Base-by-base conservation (phyloP, 192 early-diverging fungal species). In the Coemansia sp. region DNA sequence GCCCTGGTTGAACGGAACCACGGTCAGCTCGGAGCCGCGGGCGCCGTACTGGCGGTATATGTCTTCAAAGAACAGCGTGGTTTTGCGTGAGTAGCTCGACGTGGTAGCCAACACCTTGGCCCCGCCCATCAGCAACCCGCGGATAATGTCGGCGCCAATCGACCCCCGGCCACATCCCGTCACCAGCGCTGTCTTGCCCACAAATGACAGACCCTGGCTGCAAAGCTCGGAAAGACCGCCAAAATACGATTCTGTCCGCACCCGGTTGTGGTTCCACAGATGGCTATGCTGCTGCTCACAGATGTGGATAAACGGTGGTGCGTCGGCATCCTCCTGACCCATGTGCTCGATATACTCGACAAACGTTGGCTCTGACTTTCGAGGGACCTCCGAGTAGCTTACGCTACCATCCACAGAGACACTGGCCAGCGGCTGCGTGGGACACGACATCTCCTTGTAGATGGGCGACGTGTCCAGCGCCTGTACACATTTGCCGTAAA, bases 1-100 rank as follows among this genome's bases (percentile, higher is more conserved):
- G 38, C 83, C 90, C 47, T 85, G 87, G 65, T 97, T 97, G 76
- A 97, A 97, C 7, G 94, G 92, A 19, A 94, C 92, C n/a, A 97
- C 84, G 29, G 94, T 77, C 40, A 97, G 77, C 30, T 82, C 73
- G 1, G 88, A 85, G 28, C 87, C 89, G 51, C 85, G 84, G 22
- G 92, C 83, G 17, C 92, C 94, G 60, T 85, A 81, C 16, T 70
- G 67, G 49, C 91, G 83, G 74, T 91, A 97, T 53, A 97, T 86
- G 27, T 79, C 64, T 46, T 90, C 87, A 80, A 86, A 97, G 73
- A 86, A 89, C 75, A 87, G 84, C 17, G 82, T 87, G 20, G 82
- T 82, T 11, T 68, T 56, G 38, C 80, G 85, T 58, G 84, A 85
- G 76, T 87, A 93, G 53, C 89, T 81, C 13, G 89, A 94, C 25